Conservation (phyloP, 2,329 filamentous ascomycete species). For the Hymenoscyphus occultus region DNA sequence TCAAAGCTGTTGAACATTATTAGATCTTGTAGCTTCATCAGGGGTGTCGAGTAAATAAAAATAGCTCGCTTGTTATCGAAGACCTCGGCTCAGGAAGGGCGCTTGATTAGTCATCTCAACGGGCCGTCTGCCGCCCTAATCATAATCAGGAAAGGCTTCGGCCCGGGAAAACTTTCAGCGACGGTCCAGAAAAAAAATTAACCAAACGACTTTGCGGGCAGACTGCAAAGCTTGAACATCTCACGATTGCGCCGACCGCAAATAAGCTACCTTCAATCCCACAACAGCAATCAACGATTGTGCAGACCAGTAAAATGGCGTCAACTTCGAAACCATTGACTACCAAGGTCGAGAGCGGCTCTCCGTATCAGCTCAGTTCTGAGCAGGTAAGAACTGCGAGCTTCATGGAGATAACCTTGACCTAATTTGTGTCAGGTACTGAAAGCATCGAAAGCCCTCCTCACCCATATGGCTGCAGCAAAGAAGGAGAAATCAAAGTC, state of each 20-base stretch:
- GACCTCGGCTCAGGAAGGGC: not conserved
- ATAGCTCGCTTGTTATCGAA: too few relatives aligned
- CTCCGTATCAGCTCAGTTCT: constrained; percentile 36
- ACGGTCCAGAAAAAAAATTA: constrained; percentile 8
- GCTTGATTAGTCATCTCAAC: not conserved
- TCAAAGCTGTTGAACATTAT: too few relatives aligned
- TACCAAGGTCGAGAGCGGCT: constrained; percentile 35
- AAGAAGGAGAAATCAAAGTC: constrained; percentile 45
- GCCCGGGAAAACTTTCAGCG: not conserved
- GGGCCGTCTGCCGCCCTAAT: not conserved
- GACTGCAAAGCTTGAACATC: constrained; percentile 2
- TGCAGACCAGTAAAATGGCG: constrained; percentile 28
- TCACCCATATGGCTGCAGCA: constrained; percentile 59
- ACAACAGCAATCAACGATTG: constrained; percentile 2
- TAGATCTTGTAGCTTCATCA: too few relatives aligned
- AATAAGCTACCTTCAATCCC: not conserved
- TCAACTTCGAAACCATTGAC: constrained; percentile 32
- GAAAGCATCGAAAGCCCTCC: constrained; percentile 61
- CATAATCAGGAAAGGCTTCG: constrained; percentile 4
- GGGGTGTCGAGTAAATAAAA: too few relatives aligned
- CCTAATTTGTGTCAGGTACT: constrained; percentile 45
- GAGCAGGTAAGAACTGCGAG: constrained; percentile 31
- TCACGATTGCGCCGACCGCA: constrained; percentile 6
- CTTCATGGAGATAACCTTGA: not conserved
- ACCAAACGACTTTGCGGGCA: constrained; percentile 4